A percentile compares a stretch with the other conserved stretches of the same genome.
Conservation (phyloP, 192 early-diverging fungal species). For the Coemansia sp. region DNA sequence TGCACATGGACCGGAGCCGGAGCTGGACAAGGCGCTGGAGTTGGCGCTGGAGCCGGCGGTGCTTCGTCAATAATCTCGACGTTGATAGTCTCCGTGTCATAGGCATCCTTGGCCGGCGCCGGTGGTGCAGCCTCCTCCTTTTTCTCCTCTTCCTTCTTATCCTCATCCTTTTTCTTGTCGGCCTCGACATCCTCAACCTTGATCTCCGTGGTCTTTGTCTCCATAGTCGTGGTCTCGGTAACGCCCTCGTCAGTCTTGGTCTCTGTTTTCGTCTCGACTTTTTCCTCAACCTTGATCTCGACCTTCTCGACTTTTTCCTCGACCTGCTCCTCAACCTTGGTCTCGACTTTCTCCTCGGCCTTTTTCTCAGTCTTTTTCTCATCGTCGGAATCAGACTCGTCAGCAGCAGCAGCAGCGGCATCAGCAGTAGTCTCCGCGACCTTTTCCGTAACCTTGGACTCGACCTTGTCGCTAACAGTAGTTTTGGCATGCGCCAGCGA, state of each 20-base stretch:
- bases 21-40: background rate
- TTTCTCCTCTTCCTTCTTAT: constrained; percentile 2
- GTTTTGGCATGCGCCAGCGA: constrained; percentile 17
- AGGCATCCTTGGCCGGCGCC: background rate
- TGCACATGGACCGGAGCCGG: background rate
- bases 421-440: background rate
- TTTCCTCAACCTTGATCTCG: constrained; percentile 11
- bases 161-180: constrained; percentile 3
- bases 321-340: constrained; percentile 16
- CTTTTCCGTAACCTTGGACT: constrained; percentile 8
- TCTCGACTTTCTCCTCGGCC: constrained; percentile 13
- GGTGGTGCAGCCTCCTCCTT: constrained; percentile 9
- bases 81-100: constrained; percentile 25
- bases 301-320: constrained; percentile 9
- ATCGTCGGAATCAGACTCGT: background rate
- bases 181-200: constrained; percentile 16
- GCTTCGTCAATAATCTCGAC: constrained; percentile 26
- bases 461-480: background rate
- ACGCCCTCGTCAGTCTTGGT: constrained; percentile 4
- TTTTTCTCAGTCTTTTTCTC: constrained; percentile 11
- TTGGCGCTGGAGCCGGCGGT: background rate
- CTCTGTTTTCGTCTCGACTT: constrained; percentile 7
- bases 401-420: background rate
- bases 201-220: constrained; percentile 9
- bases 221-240: background rate